Percentiles rank a stretch among this genome's conserved stretches.
Evolutionary conservation across 106 monocot species (phyloP).

Genomic region (Vanilla planifolia): DNA sequence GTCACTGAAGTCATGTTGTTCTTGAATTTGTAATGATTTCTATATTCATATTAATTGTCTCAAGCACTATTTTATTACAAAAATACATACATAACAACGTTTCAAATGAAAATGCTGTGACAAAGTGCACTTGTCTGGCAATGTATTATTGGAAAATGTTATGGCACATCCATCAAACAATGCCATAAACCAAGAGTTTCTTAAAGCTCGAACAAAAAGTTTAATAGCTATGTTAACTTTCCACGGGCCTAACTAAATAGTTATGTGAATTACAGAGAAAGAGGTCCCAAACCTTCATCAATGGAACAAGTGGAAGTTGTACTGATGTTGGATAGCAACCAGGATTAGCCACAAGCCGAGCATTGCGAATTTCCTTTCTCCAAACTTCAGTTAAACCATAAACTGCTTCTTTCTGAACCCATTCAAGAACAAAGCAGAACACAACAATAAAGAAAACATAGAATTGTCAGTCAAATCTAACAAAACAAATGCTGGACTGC

Average conservation of each 20-base stretch:
- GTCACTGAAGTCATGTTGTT: too few species aligned
- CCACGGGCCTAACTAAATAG: neutral
- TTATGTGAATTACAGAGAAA: neutral
- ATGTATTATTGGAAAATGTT: too few species aligned
- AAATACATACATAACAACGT: too few species aligned
- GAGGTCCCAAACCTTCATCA: constrained; percentile 68
- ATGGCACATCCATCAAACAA: too few species aligned
- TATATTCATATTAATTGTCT: too few species aligned
- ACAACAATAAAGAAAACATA: neutral
- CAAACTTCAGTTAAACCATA: constrained; percentile 89
- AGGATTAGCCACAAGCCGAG: constrained; percentile 93
- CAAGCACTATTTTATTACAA: too few species aligned
- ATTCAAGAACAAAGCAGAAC: constrained; percentile 3
- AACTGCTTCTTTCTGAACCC: constrained; percentile 64
- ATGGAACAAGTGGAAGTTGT: constrained; percentile 92
- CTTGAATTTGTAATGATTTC: too few species aligned
- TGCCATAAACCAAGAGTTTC: too few species aligned
- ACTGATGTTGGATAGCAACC: constrained; percentile 96
- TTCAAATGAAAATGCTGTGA: too few species aligned
- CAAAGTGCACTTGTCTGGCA: too few species aligned
- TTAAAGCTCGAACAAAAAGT: too few species aligned
- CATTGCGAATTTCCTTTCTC: constrained; percentile 56
- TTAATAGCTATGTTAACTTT: neutral
- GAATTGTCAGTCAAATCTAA: neutral
- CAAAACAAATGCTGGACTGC: neutral